Conservation (phyloP, 371 early-diverging fungal species). For the Apophysomyces trapeziformis region DNA sequence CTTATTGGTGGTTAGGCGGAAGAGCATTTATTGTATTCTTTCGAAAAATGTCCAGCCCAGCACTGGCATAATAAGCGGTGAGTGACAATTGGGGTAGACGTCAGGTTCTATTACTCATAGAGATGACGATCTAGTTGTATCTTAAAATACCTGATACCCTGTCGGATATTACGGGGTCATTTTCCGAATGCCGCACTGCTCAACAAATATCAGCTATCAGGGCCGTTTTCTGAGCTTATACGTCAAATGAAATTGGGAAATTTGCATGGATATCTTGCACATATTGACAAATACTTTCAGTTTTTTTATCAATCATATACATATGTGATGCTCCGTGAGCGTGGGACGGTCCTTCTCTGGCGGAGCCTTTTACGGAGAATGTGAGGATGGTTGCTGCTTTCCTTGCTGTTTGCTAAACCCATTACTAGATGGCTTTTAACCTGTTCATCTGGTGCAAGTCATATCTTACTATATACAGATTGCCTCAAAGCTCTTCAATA, state of each 20-base stretch:
- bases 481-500: slow-evolving; percentile 32
- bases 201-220: slow-evolving; percentile 35
- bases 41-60: slow-evolving; percentile 38
- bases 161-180: slow-evolving; percentile 54
- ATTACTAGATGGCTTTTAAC: slow-evolving; percentile 1
- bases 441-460: background rate
- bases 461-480: slow-evolving; percentile 19
- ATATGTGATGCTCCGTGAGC: slow-evolving; percentile 39
- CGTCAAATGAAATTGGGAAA: slow-evolving; percentile 34
- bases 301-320: slow-evolving; percentile 35
- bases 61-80: slow-evolving; percentile 44
- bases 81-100: slow-evolving; percentile 10
- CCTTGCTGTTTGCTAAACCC: background rate
- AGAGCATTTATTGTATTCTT: slow-evolving; percentile 51
- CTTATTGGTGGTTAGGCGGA: slow-evolving; percentile 40
- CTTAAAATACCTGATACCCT: slow-evolving; percentile 55
- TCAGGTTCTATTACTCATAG: background rate
- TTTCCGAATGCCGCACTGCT: slow-evolving; percentile 43
- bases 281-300: slow-evolving; percentile 34
- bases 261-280: slow-evolving; percentile 29
- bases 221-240: slow-evolving; percentile 27
- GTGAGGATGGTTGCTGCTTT: slow-evolving; percentile 23
- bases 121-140: slow-evolving; percentile 28
- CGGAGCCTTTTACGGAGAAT: slow-evolving; percentile 40
- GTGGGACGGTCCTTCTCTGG: slow-evolving; percentile 45